Conservation (phyloP, 441 rosid genomes). For the Euphorbia corollata region DNA sequence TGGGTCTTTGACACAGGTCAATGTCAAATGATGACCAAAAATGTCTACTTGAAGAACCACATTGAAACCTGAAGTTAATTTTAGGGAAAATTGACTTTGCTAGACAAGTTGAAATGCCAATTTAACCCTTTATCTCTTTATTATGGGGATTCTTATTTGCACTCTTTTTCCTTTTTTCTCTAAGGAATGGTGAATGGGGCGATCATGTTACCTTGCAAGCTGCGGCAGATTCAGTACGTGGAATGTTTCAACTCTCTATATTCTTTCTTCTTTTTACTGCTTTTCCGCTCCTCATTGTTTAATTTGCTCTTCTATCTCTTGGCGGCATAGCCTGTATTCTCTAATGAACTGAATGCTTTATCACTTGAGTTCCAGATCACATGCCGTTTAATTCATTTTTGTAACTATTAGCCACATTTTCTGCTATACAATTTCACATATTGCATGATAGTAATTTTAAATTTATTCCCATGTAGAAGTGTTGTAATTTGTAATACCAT, state of each 20-base stretch:
- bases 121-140: slow-evolving; percentile 4
- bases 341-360: neutral
- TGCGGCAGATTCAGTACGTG: slow-evolving; percentile 68
- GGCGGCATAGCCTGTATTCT: neutral
- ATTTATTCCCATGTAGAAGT: no score
- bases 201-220: slow-evolving; percentile 93
- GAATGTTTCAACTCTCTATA: neutral
- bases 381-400: neutral
- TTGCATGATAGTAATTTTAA: neutral
- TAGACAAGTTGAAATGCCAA: neutral
- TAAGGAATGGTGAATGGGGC: slow-evolving; percentile 86
- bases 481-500: neutral
- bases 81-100: neutral
- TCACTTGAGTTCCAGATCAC: neutral
- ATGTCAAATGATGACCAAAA: neutral
- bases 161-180: neutral
- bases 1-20: neutral
- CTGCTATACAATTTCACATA: neutral
- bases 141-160: slow-evolving; percentile 4
- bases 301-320: neutral
- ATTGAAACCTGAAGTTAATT: neutral
- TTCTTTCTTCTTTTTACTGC: neutral
- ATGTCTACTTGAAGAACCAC: neutral
- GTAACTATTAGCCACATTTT: neutral
- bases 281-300: neutral